Conservation (phyloP, 2,329 filamentous ascomycete genomes). For the Thielaviopsis populi region DNA sequence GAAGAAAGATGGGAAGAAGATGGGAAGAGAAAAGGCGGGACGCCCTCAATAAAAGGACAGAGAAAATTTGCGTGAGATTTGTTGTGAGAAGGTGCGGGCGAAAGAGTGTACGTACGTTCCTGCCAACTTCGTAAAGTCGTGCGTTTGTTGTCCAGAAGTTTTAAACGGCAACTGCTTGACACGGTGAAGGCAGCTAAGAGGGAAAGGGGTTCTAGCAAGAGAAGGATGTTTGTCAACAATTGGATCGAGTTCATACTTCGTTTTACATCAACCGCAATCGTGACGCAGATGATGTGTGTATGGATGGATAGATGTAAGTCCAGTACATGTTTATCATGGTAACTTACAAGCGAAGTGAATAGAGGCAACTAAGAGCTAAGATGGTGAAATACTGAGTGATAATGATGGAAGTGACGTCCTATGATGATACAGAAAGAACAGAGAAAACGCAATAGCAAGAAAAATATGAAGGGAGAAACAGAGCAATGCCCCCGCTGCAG, state of each 20-base stretch:
- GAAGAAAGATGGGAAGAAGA: slow-evolving; percentile 10
- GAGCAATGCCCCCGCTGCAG: neutral
- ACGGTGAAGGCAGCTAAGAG: neutral
- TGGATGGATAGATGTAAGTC: neutral
- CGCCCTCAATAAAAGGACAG: slow-evolving; percentile 11
- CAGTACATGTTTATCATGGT: neutral
- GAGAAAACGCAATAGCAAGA: neutral
- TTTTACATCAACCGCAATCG: neutral
- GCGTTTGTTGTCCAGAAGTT: neutral
- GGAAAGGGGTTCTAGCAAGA: neutral
- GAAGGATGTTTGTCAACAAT: neutral
- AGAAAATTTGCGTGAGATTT: slow-evolving; percentile 3
- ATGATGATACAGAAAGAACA: neutral
- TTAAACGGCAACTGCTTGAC: neutral
- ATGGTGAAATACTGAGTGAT: neutral
- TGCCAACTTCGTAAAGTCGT: neutral
- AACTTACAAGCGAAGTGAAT: neutral
- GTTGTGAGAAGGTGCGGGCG: neutral
- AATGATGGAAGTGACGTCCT: neutral
- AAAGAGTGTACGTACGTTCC: slow-evolving; percentile 1
- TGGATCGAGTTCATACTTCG: neutral
- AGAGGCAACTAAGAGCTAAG: neutral
- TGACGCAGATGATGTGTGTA: neutral
- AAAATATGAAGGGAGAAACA: neutral
- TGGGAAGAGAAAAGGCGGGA: slow-evolving; percentile 22